Evolutionary conservation across 2,329 filamentous ascomycete species (phyloP).

Genomic region (Fusarium sp.): DNA sequence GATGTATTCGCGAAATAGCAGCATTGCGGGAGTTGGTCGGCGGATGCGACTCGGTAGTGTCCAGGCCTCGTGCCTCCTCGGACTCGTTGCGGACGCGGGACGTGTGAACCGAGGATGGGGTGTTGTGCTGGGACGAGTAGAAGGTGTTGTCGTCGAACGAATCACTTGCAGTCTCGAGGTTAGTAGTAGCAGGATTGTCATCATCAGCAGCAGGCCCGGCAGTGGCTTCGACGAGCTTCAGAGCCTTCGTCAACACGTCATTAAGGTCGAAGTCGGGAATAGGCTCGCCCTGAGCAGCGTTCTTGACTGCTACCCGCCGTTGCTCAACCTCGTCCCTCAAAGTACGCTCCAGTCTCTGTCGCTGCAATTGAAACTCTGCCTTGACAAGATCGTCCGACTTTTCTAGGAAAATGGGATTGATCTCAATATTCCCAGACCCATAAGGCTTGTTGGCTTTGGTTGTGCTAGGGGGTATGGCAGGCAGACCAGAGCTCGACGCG

Average conservation of each 20-base stretch:
- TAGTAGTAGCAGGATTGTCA: constrained; percentile 58
- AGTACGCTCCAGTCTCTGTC: constrained; percentile 79
- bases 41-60: constrained; percentile 24
- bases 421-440: constrained; percentile 66
- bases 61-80: constrained; percentile 44
- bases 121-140: constrained; percentile 93
- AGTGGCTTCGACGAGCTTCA: constrained; percentile 73
- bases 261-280: constrained; percentile 73
- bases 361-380: constrained; percentile 80
- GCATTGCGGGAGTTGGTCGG: constrained; percentile 17
- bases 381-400: constrained; percentile 86
- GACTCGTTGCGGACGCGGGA: constrained; percentile 58
- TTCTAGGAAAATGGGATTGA: constrained; percentile 82
- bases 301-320: constrained; percentile 55
- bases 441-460: constrained; percentile 48
- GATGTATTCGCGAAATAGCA: constrained; percentile 13
- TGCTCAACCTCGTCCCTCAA: constrained; percentile 81
- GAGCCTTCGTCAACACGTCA: constrained; percentile 74
- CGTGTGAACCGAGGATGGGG: constrained; percentile 63
- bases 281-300: constrained; percentile 55
- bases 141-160: constrained; percentile 94
- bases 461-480: constrained; percentile 37
- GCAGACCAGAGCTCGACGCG: constrained; percentile 8
- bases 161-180: constrained; percentile 72
- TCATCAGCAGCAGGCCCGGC: constrained; percentile 67